Conservation (phyloP, 306 rosid species). For the Herpetospermum pedunculosum region DNA sequence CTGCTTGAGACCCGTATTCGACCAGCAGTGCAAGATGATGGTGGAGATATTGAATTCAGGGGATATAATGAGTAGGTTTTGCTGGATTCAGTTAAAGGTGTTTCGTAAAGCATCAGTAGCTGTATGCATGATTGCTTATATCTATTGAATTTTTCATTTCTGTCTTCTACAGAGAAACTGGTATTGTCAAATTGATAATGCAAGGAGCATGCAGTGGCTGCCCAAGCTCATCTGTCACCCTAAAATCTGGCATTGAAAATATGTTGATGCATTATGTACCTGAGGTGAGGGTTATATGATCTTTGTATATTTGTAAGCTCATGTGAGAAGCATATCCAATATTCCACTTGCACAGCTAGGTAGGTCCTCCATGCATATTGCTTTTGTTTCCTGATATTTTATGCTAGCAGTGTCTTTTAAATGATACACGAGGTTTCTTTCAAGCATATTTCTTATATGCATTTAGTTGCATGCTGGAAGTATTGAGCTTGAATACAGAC, state of each 20-base stretch:
- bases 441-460: not conserved
- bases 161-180: conserved; percentile 51
- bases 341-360: not conserved
- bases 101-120: not conserved
- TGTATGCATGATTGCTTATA: not conserved
- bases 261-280: conserved; percentile 99
- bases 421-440: not conserved
- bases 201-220: conserved; percentile 99
- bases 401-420: not conserved
- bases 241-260: conserved; percentile 96
- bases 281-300: conserved; percentile 45
- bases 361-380: not conserved
- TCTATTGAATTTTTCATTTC: not conserved
- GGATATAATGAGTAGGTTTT: conserved; percentile 58
- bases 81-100: not conserved
- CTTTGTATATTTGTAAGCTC: not conserved
- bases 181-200: conserved; percentile 75
- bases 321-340: not conserved
- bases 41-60: conserved; percentile 85
- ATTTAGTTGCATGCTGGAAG: not conserved
- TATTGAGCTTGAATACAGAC: not conserved
- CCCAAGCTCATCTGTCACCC: conserved; percentile 95
- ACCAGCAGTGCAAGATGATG: conserved; percentile 96
- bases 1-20: conserved; percentile 88
- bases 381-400: not conserved